These are phyloP conservation scores for Spergularia bocconei DNA, from an alignment of 148 eudicot genomes.

Conservation along the genomic window DNA sequence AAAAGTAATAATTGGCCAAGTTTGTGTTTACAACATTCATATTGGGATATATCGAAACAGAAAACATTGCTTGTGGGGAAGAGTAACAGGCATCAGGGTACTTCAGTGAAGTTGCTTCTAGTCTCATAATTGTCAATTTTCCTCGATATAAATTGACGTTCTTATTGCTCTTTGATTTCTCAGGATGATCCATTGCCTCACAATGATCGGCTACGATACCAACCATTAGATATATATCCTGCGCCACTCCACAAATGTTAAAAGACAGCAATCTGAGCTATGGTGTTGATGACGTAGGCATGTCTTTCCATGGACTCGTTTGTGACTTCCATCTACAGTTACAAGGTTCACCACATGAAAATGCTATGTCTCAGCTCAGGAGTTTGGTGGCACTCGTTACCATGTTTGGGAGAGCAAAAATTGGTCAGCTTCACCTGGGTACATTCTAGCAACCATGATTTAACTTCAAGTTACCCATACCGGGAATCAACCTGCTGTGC, in stretches of 20 bases:
- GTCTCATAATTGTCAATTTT: not conserved
- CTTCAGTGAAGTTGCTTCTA: too few relatives aligned
- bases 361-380: not conserved
- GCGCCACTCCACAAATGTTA: slow-evolving; percentile 85
- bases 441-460: too few relatives aligned
- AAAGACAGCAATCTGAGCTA: not conserved
- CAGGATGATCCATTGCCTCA: slow-evolving; percentile 82
- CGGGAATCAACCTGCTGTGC: too few relatives aligned
- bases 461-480: too few relatives aligned
- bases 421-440: too few relatives aligned
- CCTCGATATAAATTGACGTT: not conserved
- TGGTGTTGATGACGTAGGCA: not conserved
- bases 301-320: too few relatives aligned
- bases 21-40: too few relatives aligned
- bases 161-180: not conserved
- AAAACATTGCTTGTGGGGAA: too few relatives aligned
- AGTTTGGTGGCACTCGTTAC: not conserved
- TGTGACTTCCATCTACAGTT: not conserved
- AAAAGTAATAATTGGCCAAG: too few relatives aligned
- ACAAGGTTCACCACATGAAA: not conserved
- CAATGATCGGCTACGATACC: slow-evolving; percentile 48
- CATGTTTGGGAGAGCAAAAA: too few relatives aligned
- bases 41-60: too few relatives aligned
- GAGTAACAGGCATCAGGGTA: too few relatives aligned
- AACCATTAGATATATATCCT: slow-evolving; percentile 70